Evolutionary conservation across 805 yeast genomes (phyloP), one percentile per base, ranked within the genome.

Genomic region (Candida sanyiensis): DNA sequence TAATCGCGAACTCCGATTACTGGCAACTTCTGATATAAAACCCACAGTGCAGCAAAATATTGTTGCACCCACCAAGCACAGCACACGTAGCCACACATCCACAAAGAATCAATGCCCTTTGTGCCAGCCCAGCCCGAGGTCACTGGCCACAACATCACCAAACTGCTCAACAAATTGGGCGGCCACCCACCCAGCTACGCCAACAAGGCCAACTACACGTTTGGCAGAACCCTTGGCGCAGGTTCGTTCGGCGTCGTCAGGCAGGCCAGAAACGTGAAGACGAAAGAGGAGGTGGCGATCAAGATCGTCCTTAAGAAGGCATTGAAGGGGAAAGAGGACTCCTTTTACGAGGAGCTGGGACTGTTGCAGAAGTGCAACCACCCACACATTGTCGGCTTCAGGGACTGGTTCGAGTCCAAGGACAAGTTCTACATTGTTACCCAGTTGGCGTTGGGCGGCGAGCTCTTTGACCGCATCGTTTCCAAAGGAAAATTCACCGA

Each of bases 401-500:
- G 80, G 37, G 96, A 88, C 58, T 90, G 95, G 90, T 90, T 90
- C 58, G 97, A 90, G 64, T 76, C 87, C 21, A 83, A 76, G 59
- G 96, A 88, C 52, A 90, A 90, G 64, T 88, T 85, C 61, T 90
- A 86, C 57, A 82, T 90, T 42, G 96, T 87, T 15, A 90, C 97
- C 2, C 96, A 90, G 59, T 67, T 90, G 54, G 97, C 97, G 18
- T 82, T 88, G 2, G 98, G 98, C 22, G 98, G 98, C 36, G 98
- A 90, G 60, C 65, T 90, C 42, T 90, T 90, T 56, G 96, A 89
- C 46, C 67, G 97, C 38, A 87, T 90, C 46, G 72, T 88, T 28
- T 67, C 76, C 35, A 69, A 79, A 52, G 96, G 97, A 11, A 72
- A 80, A 39, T 90, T 87, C 61, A 85, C 96, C 5, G 98, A 90